phyloP scores from a whole-genome alignment of 2,329 filamentous ascomycete genomes.

The Fusarium nodosum region DNA sequence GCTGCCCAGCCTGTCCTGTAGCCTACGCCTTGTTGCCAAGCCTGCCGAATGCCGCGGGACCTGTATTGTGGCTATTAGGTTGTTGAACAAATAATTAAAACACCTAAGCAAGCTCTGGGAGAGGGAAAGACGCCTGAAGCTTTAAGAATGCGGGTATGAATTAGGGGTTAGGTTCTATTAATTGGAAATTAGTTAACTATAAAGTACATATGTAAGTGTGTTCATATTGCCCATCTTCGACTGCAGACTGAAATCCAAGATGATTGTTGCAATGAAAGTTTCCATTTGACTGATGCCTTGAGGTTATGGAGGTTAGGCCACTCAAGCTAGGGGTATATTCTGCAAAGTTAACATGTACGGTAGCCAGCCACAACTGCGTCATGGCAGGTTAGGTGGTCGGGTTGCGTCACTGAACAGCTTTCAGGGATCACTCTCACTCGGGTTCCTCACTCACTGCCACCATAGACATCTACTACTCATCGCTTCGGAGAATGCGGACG shows the following conservation, averaged over 20 bases:
- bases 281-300: not conserved
- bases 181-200: not conserved
- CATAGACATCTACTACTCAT: not conserved
- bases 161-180: not conserved
- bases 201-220: not conserved
- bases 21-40: constrained; percentile 28
- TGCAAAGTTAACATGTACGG: not conserved
- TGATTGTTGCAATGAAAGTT: not conserved
- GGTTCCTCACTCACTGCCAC: constrained; percentile 11
- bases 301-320: not conserved
- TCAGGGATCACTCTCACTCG: constrained; percentile 35
- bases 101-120: not conserved
- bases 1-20: constrained; percentile 34
- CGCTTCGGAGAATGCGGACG: not conserved
- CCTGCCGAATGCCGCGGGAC: constrained; percentile 22
- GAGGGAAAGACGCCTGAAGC: not conserved
- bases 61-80: constrained; percentile 32
- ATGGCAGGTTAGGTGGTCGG: constrained; percentile 15
- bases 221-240: not conserved
- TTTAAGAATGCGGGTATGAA: not conserved
- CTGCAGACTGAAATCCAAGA: not conserved
- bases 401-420: constrained; percentile 36
- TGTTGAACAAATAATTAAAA: constrained; percentile 26
- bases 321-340: not conserved
- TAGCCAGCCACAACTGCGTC: constrained; percentile 33